Base-by-base conservation (phyloP, 495 filamentous ascomycete species). In the Penicillium verhagenii region DNA sequence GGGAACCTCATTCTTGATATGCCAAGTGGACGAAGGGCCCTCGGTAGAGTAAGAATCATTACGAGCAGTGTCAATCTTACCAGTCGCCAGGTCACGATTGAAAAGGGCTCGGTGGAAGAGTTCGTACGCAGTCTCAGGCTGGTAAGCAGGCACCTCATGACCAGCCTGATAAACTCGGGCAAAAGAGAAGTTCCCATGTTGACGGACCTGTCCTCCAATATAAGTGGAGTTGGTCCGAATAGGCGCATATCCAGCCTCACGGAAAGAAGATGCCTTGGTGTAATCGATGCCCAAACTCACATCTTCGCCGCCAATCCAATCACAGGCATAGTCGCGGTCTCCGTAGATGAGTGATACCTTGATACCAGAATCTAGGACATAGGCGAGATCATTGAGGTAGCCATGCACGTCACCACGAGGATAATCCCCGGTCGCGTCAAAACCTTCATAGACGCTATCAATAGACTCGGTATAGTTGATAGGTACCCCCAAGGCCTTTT, bases 271-370 rank as follows among this genome's bases (percentile, higher is more conserved):
- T 6, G 72, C 68, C 21, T 67, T 50, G 13, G 72, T 63, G 56
- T 79, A 73, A 24, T 78, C 57, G 18, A 82, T 61, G 23, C 62
- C 29, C 47, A 75, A 48, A 49, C 71, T 73, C 25, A 72, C 74
- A n/a, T 70, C 64, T 47, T 78, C 75, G 24, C 73, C 75, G 11
- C 74, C 74, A 26, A 73, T 72, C 73, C 74, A 76, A 53, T 79
- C 82, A 59, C 82, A 84, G n/a, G 74, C 72, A 47, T 82, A 86
- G 52, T 86, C 82, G 11, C 76, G 69, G 68, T 82, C 82, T 13
- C 83, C 88, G 56, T 89, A 90, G 35, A 90, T 74, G 6, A 91
- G 75, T 11, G 83, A 81, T 3, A 92, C 84, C 47, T 86, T 83
- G 59, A 91, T 79, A 4, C 79, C 79, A 13, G 72, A 71, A 23